Base-by-base conservation (phyloP, 495 filamentous ascomycete genomes). In the Lophiostoma macrostomum region DNA sequence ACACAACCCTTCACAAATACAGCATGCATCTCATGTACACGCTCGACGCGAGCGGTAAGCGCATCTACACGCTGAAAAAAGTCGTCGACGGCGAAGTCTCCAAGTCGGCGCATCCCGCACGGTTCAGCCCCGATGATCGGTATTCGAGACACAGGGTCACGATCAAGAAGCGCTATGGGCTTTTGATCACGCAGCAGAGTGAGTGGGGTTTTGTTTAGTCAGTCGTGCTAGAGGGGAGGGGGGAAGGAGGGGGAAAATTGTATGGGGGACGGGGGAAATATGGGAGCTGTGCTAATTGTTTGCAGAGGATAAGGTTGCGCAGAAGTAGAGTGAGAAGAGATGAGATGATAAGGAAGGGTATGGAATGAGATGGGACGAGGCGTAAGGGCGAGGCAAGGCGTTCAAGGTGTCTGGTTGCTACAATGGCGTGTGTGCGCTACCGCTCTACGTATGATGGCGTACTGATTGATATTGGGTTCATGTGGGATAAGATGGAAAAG, bases 51-150 rank as follows among this genome's bases (percentile, higher is more conserved):
- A 72, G 77, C 36, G 90, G 90, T 75, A 88, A 90, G 73, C 85
- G 89, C 56, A 64, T 84, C 63, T 98, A 96, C 80, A 95, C 91
- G 7, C 81, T 91, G 46, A 86, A 90, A 70, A 94, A 93, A 72
- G 78, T 90, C 58, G 72, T 82, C 19, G 69, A 79, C 50, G 84
- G 85, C 60, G 80, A 88, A 62, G 86, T 96, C 66, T 94, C 94
- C 64, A 94, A 91, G 76, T 90, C 85, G 37, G 93, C 93, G 31
- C 93, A 98, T 79, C 93, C 94, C 18, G 94, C 94, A 37, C 78
- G 94, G 54, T 98, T 96, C 77, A 93, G 88, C 29, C 93, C 93
- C 53, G 93, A 98, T 74, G 93, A 98, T 76, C 94, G 93, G 75
- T 95, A 91, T 75, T 96, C 91, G 59, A 82, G 81, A 56, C 90